Evolutionary conservation across 2,329 filamentous ascomycete species (phyloP), one percentile per base, ranked within the genome.

Genomic region (Chaetomium strumarium): DNA sequence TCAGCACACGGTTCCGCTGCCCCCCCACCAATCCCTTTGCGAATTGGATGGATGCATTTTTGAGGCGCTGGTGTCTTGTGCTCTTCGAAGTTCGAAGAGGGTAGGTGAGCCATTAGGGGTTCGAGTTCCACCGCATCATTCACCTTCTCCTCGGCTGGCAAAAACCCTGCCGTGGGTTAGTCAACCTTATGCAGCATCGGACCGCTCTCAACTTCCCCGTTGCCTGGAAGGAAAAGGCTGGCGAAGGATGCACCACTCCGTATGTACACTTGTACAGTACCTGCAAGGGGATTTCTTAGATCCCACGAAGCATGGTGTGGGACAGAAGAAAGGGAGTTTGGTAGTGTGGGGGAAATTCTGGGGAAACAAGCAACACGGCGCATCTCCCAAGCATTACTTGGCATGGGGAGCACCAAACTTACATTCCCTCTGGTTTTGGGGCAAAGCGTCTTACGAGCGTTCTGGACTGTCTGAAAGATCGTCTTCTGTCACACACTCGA

Each of bases 351-450:
- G 48, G 41, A 39, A 42, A 44, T 40, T 7, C 40, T 17, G 44
- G 52, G 47, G 52, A 52, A 55, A 52, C 53, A 55, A 55, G 53
- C 52, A 55, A 46, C 10, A n/a, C 19, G 47, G 52, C 42, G 43
- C 43, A 39, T 5, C 33, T 34, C 31, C 40, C 33, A 48, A 49
- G 44, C 49, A 17, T 53, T 50, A 31, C 51, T 57, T 52, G 52
- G 55, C 45, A 40, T 34, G 20, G 33, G 20, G 30, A 40, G 30
- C 44, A 52, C n/a, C 34, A n/a, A 33, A 12, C 29, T 16, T n/a
- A n/a, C 38, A 24, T 37, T 8, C 7, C n/a, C 1, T 43, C 14
- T 24, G 10, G 29, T 42, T 41, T 33, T n/a, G n/a, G 13, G 46
- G 49, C 34, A 46, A 40, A 34, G 34, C 40, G 30, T 53, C 39